These are phyloP conservation scores for Leishmania martiniquensis DNA, from an alignment of 208 protist species.

Conservation along the genomic window DNA sequence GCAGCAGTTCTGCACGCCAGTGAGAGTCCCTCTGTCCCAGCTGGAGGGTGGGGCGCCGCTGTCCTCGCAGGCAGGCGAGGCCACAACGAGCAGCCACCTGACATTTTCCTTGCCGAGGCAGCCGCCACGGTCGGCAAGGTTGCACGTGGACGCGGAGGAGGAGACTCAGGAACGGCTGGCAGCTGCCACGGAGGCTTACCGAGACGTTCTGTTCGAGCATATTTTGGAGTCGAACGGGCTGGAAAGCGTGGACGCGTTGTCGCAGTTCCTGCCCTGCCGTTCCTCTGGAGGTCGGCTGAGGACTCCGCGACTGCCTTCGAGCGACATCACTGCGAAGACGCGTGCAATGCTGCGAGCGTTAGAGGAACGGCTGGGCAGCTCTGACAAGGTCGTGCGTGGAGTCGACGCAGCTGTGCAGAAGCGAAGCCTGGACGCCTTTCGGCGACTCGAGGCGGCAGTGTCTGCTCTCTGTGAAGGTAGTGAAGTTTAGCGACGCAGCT, in stretches of 20 bases:
- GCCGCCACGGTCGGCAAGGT: background rate
- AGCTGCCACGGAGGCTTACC: conserved; percentile 44
- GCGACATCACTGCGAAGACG: background rate
- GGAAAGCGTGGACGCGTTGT: conserved; percentile 10
- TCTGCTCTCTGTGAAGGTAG: conserved; percentile 10
- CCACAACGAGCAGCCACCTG: background rate
- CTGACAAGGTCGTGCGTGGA: background rate
- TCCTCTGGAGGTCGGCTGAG: background rate
- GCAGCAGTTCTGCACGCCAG: conserved; percentile 1
- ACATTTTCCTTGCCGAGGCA: background rate
- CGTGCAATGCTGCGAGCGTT: conserved; percentile 26
- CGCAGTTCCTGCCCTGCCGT: conserved; percentile 10
- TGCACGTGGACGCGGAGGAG: conserved; percentile 1
- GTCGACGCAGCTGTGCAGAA: conserved; percentile 19
- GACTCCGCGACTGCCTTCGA: too few species aligned
- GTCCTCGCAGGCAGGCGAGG: background rate
- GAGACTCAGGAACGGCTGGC: conserved; percentile 33
- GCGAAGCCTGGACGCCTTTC: conserved; percentile 28
- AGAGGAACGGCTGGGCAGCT: conserved; percentile 23
- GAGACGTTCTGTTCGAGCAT: conserved; percentile 46
- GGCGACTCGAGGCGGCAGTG: conserved; percentile 25
- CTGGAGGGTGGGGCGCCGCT: background rate
- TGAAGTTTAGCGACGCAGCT: background rate
- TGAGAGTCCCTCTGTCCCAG: background rate
- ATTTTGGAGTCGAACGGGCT: conserved; percentile 42